Base-by-base conservation (phyloP, 257 asterid species). In the Solanum phureja region DNA sequence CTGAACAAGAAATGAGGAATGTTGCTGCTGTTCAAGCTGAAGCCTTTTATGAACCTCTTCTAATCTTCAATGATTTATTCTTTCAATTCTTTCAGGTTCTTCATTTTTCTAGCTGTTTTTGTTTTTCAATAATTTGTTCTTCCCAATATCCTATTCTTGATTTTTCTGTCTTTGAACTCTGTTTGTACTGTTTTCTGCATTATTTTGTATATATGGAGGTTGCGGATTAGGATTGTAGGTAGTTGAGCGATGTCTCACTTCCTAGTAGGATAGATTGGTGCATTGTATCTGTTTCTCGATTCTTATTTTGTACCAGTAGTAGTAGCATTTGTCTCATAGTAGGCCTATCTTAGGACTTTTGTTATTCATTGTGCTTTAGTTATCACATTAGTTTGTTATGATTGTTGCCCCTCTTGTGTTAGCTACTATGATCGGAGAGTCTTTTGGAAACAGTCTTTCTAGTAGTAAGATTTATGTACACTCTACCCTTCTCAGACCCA, bases 1-100 rank as follows among this genome's bases (percentile, higher is more conserved):
- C 87, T 9, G 93, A 91, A 29, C 94, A 91, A 19, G 99, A 97
- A 86, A 95, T 93, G 92, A 94, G 86, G 89, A 87, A 86, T 84
- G 98, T 97, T 60, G 96, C 98, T 23, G n/a, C 46, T 37, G 91
- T 94, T 92, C 99, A 95, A 89, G 98, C 98, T 21, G 96, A 97
- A 89, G 98, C 98, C 3, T 97, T 97, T 85, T 94, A 97, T 84
- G 94, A 93, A 90, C 99, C 98, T 3, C 90, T 91, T 83, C 23
- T 92, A 42, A 68, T 95, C 68, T 94, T 97, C 69, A 64, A 95
- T 86, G 92, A 93, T 72, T 1, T 94, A 3, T 95, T 95, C 94
- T 91, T 93, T 68, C 89, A 91, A 2, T 95, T 93, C 95, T 95
- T 97, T 86, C 91, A 95, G 99, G 99, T 95, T 83, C 62, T 33